phyloP scores from a whole-genome alignment of 805 yeast genomes.

The Ascoidea asiatica region DNA sequence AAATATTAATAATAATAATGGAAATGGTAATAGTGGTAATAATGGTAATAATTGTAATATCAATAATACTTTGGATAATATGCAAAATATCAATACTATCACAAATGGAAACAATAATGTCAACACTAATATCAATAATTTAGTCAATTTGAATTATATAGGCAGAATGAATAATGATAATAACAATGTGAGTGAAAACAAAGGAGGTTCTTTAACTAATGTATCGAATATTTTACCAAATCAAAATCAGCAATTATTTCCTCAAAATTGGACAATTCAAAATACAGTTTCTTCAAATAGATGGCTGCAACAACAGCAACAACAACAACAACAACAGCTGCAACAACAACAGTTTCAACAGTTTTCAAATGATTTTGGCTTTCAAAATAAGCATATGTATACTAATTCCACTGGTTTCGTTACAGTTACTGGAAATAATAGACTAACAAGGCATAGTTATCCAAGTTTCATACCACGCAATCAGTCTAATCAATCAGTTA shows the following conservation, averaged over 20 bases:
- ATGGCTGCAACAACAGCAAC: neutral
- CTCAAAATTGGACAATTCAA: too few species aligned
- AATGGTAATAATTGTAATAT: neutral
- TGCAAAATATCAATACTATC: neutral
- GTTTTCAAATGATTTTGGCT: too few species aligned
- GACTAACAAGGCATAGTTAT: constrained; percentile 26
- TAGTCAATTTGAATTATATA: too few species aligned
- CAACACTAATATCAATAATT: too few species aligned
- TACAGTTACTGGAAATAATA: constrained; percentile 10
- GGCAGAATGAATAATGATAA: neutral
- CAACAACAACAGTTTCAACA: neutral
- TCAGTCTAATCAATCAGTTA: neutral
- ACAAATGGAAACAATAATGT: neutral
- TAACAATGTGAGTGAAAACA: neutral
- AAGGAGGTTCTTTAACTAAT: too few species aligned
- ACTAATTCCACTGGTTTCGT: neutral
- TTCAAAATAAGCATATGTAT: too few species aligned
- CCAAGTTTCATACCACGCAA: constrained; percentile 13
- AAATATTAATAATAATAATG: too few species aligned
- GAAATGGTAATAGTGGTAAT: neutral
- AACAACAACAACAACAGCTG: neutral
- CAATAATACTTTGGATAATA: too few species aligned
- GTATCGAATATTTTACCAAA: too few species aligned
- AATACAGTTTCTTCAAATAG: neutral
- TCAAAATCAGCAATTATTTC: neutral